phyloP scores from a whole-genome alignment of 2,329 filamentous ascomycete species.

The Alternaria brassicae region DNA sequence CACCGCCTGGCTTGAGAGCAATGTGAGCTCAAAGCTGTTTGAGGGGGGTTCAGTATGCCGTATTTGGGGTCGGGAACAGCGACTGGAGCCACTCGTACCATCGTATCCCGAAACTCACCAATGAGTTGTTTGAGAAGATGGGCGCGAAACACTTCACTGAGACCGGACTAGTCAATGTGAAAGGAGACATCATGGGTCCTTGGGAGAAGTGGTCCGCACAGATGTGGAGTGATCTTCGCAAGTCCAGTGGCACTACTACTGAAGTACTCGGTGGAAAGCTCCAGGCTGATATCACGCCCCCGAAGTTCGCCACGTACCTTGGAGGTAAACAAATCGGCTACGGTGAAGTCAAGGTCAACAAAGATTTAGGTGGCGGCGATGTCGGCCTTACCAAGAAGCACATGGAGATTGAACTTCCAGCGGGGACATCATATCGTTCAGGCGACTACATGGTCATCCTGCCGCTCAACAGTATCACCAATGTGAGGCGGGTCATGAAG shows the following conservation, averaged over 20 bases:
- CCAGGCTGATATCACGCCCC: slow-evolving; percentile 6
- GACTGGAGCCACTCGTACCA: slow-evolving; percentile 70
- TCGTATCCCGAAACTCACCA: slow-evolving; percentile 68
- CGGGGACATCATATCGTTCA: slow-evolving; percentile 64
- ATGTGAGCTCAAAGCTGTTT: slow-evolving; percentile 59
- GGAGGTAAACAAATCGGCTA: slow-evolving; percentile 11
- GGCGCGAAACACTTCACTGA: slow-evolving; percentile 52
- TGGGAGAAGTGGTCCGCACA: slow-evolving; percentile 14
- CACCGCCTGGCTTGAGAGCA: slow-evolving; percentile 68
- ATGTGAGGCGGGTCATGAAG: slow-evolving; percentile 25
- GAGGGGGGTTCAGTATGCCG: slow-evolving; percentile 65
- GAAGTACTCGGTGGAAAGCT: slow-evolving; percentile 7
- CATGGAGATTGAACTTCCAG: slow-evolving; percentile 38
- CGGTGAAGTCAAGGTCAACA: slow-evolving; percentile 35
- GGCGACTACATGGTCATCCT: slow-evolving; percentile 78
- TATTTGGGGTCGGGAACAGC: slow-evolving; percentile 72
- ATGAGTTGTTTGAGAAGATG: slow-evolving; percentile 60
- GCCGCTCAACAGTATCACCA: slow-evolving; percentile 63
- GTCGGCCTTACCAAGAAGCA: slow-evolving; percentile 13
- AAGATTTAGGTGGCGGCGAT: slow-evolving; percentile 15
- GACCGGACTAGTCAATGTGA: slow-evolving; percentile 11
- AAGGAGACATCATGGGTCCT: slow-evolving; percentile 12
- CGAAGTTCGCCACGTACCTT: slow-evolving; percentile 13
- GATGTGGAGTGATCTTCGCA: slow-evolving; percentile 10
- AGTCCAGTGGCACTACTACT: slow-evolving; percentile 8